Conservation (phyloP, 2,329 filamentous ascomycete genomes). For the Talaromyces sp. region DNA sequence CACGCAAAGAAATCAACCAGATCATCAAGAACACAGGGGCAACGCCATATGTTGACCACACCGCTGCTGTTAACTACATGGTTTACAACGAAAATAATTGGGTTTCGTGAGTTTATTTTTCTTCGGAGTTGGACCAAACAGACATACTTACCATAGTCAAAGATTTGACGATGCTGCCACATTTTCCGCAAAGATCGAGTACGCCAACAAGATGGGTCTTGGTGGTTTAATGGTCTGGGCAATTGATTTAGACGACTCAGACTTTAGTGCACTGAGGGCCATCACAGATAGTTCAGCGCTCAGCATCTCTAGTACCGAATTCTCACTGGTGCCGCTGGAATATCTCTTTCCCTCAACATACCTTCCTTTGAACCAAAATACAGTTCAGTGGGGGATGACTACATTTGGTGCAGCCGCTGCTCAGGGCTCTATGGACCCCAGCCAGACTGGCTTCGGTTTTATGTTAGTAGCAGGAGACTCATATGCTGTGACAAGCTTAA, state of each 20-base stretch:
- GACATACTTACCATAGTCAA: too few species aligned
- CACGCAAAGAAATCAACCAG: conserved; percentile 23
- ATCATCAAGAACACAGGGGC: conserved; percentile 19
- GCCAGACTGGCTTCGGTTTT: not conserved
- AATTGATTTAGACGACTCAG: not conserved
- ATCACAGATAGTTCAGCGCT: not conserved
- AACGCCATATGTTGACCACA: conserved; percentile 14
- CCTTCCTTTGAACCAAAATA: not conserved
- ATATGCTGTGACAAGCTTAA: not conserved
- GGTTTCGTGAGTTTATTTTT: conserved; percentile 17
- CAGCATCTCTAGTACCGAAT: not conserved
- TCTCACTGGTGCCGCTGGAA: not conserved
- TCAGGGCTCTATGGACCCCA: not conserved
- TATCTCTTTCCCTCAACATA: not conserved
- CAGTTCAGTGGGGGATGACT: not conserved
- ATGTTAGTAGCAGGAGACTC: conserved; percentile 3
- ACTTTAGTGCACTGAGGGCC: not conserved
- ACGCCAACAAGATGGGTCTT: conserved; percentile 28
- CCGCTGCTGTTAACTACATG: conserved; percentile 18
- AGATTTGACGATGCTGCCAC: conserved; percentile 33
- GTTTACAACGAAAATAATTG: conserved; percentile 19
- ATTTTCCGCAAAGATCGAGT: conserved; percentile 31
- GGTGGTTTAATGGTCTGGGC: conserved; percentile 26
- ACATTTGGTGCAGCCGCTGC: not conserved
- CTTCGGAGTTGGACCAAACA: too few species aligned